Conservation (phyloP, 805 yeast species). For the Soucietia sequanensis region DNA sequence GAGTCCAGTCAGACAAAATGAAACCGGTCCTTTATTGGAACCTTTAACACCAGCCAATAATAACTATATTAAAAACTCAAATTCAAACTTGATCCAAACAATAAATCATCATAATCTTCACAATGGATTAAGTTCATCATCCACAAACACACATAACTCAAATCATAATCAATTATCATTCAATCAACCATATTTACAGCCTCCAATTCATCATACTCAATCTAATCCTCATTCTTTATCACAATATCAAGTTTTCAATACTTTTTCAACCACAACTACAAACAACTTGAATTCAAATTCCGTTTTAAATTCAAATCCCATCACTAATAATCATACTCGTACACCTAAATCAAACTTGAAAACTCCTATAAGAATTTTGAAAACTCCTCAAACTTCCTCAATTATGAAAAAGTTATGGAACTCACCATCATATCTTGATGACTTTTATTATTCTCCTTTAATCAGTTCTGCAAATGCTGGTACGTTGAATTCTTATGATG, state of each 20-base stretch:
- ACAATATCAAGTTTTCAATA: conserved; percentile 3
- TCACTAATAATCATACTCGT: conserved; percentile 13
- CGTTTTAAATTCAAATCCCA: conserved; percentile 1
- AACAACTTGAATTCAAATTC: conserved; percentile 2
- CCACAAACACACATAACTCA: no score
- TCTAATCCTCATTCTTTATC: conserved; percentile 4
- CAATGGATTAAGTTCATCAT: no score
- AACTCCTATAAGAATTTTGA: conserved; percentile 35
- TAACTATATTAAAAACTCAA: conserved; percentile 8
- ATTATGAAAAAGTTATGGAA: conserved; percentile 57
- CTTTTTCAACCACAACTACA: conserved; percentile 3
- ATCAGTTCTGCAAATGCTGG: conserved; percentile 17
- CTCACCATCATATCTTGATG: conserved; percentile 66
- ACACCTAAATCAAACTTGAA: conserved; percentile 35
- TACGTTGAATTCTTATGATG: conserved; percentile 39
- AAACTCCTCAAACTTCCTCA: conserved; percentile 44
- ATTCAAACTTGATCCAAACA: conserved; percentile 1
- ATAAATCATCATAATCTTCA: background rate
- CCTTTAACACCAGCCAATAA: conserved; percentile 56
- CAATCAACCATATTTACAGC: no score
- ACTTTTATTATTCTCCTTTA: conserved; percentile 55
- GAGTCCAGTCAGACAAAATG: conserved; percentile 56
- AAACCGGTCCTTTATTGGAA: conserved; percentile 64
- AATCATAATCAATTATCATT: no score
- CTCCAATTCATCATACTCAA: conserved; percentile 2